A percentile compares a stretch with the other conserved stretches of the same genome.
Evolutionary conservation across 768 basidiomycete genomes (phyloP).

Genomic region (Leucocoprinus sp.): DNA sequence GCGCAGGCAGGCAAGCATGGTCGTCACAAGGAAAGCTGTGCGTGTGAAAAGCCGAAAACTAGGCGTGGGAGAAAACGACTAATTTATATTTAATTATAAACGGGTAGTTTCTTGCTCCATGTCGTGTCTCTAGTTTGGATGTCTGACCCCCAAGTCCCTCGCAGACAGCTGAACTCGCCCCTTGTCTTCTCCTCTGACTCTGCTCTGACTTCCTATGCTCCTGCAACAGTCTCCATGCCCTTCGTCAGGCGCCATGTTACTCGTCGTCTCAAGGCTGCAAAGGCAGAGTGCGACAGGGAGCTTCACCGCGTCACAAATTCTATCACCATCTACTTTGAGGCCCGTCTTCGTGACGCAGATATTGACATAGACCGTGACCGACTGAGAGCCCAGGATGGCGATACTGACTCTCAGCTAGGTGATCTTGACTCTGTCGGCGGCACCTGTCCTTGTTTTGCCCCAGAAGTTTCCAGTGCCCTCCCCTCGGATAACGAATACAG

Average conservation of each 20-base stretch:
- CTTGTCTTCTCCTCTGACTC: slow-evolving; percentile 71
- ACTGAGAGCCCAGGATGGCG: slow-evolving; percentile 40
- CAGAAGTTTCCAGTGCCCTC: slow-evolving; percentile 46
- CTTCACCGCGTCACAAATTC: slow-evolving; percentile 88
- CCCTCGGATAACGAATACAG: slow-evolving; percentile 59
- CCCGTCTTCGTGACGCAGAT: slow-evolving; percentile 73
- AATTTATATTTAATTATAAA: too few species aligned
- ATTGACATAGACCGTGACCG: slow-evolving; percentile 58
- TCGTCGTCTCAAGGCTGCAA: slow-evolving; percentile 86
- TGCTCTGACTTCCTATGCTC: slow-evolving; percentile 45
- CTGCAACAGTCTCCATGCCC: slow-evolving; percentile 84
- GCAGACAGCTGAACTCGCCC: slow-evolving; percentile 67
- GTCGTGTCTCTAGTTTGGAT: slow-evolving; percentile 28
- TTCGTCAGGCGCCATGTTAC: slow-evolving; percentile 91
- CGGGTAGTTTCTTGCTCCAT: too few species aligned
- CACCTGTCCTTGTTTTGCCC: slow-evolving; percentile 49
- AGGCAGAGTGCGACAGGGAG: slow-evolving; percentile 95
- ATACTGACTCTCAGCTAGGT: slow-evolving; percentile 50
- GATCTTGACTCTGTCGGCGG: slow-evolving; percentile 54
- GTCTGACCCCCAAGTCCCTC: slow-evolving; percentile 42
- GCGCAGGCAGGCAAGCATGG: slow-evolving; percentile 10
- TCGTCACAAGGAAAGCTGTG: not conserved
- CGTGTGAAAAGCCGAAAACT: slow-evolving; percentile 1
- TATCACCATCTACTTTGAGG: slow-evolving; percentile 93
- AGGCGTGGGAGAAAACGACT: too few species aligned